A percentile compares a stretch with the other conserved stretches of the same genome.
phyloP scores from a whole-genome alignment of 805 yeast genomes.

The Priceomyces carsonii region DNA sequence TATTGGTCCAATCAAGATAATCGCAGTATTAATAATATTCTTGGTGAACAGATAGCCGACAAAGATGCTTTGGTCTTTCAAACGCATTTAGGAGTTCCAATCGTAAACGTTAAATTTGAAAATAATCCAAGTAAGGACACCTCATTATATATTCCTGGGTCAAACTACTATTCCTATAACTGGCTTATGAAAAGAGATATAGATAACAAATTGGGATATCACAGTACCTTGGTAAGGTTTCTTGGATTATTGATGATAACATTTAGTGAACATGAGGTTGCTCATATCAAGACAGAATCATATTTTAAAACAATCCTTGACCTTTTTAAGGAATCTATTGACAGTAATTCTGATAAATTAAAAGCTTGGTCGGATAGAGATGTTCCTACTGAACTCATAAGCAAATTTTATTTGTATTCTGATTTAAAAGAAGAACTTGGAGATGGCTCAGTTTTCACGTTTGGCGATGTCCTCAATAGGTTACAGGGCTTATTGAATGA shows the following conservation, averaged over 20 bases:
- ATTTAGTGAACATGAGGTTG: constrained; percentile 41
- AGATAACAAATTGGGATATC: constrained; percentile 28
- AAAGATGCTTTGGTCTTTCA: constrained; percentile 34
- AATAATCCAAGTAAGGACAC: constrained; percentile 29
- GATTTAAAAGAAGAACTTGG: constrained; percentile 17
- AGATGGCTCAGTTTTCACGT: constrained; percentile 9
- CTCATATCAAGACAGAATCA: constrained; percentile 22
- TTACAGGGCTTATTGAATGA: constrained; percentile 13
- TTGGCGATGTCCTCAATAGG: constrained; percentile 13
- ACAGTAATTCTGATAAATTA: constrained; percentile 11
- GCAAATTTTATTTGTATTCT: constrained; percentile 18
- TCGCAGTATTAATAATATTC: constrained; percentile 27
- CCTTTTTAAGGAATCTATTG: constrained; percentile 18
- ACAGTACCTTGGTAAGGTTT: constrained; percentile 35
- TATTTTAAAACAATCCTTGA: constrained; percentile 19
- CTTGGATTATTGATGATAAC: constrained; percentile 37
- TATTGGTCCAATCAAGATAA: constrained; percentile 40
- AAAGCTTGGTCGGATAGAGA: constrained; percentile 20
- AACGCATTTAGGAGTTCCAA: constrained; percentile 28
- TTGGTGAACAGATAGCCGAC: constrained; percentile 24
- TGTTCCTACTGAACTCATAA: constrained; percentile 18
- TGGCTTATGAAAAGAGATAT: constrained; percentile 30
- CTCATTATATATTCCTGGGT: constrained; percentile 31
- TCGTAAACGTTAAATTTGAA: constrained; percentile 32
- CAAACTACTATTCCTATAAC: constrained; percentile 32